Evolutionary conservation across 331 rosid genomes (phyloP), one percentile per base, ranked within the genome.

Genomic region (Quercus phellos): DNA sequence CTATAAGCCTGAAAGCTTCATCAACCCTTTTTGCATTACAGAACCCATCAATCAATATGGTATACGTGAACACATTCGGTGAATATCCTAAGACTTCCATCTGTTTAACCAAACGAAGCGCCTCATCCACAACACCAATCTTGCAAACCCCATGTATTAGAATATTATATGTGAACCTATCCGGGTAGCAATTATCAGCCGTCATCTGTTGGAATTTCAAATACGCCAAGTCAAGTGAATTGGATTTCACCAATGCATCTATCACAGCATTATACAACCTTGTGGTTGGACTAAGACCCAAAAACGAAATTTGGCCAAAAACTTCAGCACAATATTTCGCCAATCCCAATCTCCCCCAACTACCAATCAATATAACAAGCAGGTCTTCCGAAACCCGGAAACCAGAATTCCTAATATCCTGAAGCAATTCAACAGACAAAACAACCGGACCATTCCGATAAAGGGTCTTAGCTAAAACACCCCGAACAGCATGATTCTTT

Each of bases 321-420:
- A 94, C 89, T 27, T 89, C 91, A 42, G 81, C 70, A 73, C 90
- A 92, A 71, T 92, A 92, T 17, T 84, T 89, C 2, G 93, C 88
- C 84, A 92, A 88, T 22, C 98, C 97, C 68, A 94, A 87, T 76
- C 84, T 92, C 16, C 96, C 98, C 98, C 97, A 94, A 73, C 97
- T 89, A 18, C 87, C 78, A 54, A 94, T 67, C 78, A 92, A 81
- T n/a, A 86, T 24, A 73, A 90, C 90, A 11, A 94, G 84, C 82
- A 90, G 43, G 42, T 90, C 91, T 51, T 88, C 91, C 0, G 86
- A 78, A 55, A 94, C 82, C 67, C 51, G 72, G 60, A 86, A 75
- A n/a, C 96, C 92, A 5, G 89, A 89, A 29, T 69, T 82, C 35
- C 61, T 78, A 83, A 94, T 71, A 29, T 88, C 90, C 35, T 67